Percentiles rank a stretch among this genome's conserved stretches.
phyloP scores from a whole-genome alignment of 495 filamentous ascomycete species.

The Aspergillus heteromorphus region DNA sequence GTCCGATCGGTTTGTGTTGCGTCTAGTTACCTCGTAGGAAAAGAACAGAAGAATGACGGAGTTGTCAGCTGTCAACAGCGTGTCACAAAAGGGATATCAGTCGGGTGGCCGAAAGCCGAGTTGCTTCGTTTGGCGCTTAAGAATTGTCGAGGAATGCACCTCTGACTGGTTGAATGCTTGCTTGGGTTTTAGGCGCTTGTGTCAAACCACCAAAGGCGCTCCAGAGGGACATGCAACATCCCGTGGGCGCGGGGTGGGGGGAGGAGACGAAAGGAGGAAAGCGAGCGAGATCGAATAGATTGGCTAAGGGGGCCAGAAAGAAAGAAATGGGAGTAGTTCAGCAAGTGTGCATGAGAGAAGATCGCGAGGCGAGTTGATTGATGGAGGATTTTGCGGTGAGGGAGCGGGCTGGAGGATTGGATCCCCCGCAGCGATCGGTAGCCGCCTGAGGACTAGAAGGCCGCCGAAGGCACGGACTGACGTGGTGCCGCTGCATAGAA shows the following conservation, averaged over 20 bases:
- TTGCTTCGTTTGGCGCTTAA: conserved; percentile 35
- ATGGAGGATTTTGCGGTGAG: conserved; percentile 21
- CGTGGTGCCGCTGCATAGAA: conserved; percentile 23
- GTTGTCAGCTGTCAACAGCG: background rate
- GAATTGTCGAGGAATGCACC: conserved; percentile 14
- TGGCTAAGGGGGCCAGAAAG: background rate
- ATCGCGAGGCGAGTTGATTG: conserved; percentile 4
- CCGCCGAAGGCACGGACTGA: conserved; percentile 4
- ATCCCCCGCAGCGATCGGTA: conserved; percentile 15
- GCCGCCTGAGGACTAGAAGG: background rate
- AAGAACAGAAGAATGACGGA: conserved; percentile 3
- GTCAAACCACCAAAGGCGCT: conserved; percentile 17
- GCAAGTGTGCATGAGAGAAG: conserved; percentile 16
- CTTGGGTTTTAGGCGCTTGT: conserved; percentile 24
- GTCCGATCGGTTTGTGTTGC: conserved; percentile 6
- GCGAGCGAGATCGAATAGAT: background rate
- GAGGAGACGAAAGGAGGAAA: background rate
- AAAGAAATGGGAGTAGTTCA: background rate
- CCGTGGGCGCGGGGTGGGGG: conserved; percentile 11
- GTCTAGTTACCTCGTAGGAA: conserved; percentile 23
- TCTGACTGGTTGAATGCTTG: conserved; percentile 20
- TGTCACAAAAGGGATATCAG: background rate
- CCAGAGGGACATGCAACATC: conserved; percentile 23
- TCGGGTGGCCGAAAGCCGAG: background rate
- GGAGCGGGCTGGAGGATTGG: conserved; percentile 9